These are phyloP conservation scores for Pleurostoma richardsiae DNA, from an alignment of 2,329 filamentous ascomycete species.

Conservation along the genomic window DNA sequence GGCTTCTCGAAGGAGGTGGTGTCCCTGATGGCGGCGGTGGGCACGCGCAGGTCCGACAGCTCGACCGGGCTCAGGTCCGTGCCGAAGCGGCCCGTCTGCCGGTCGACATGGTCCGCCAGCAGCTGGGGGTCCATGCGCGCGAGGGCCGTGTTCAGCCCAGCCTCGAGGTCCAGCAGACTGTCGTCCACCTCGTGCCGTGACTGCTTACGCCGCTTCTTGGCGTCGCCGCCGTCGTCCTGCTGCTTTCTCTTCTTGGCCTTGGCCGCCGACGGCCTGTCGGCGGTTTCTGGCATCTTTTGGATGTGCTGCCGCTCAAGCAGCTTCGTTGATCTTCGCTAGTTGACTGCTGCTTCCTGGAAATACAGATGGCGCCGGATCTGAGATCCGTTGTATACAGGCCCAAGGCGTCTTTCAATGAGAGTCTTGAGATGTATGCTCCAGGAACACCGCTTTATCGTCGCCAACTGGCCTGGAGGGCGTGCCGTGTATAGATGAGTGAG, in stretches of 20 bases:
- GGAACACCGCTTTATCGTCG: too few species aligned
- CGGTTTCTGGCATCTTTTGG: too few species aligned
- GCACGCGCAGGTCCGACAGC: constrained; percentile 74
- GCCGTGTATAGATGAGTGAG: too few species aligned
- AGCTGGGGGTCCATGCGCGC: constrained; percentile 77
- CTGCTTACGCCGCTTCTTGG: constrained; percentile 35
- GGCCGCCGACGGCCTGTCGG: constrained; percentile 6
- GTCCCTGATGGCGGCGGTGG: constrained; percentile 71
- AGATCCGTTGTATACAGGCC: too few species aligned
- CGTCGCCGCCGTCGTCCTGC: constrained; percentile 34
- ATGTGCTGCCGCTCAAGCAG: not conserved
- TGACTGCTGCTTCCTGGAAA: not conserved
- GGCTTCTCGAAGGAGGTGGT: constrained; percentile 68
- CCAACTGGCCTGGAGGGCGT: too few species aligned
- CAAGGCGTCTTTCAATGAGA: too few species aligned
- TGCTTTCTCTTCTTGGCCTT: constrained; percentile 52
- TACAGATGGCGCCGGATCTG: too few species aligned
- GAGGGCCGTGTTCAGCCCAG: constrained; percentile 75
- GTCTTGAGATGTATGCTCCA: too few species aligned
- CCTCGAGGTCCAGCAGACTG: constrained; percentile 58
- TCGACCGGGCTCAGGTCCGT: constrained; percentile 79
- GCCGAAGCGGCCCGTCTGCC: constrained; percentile 73
- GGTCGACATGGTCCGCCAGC: constrained; percentile 79
- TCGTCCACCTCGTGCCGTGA: constrained; percentile 50
- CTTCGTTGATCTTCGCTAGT: constrained; percentile 3